phyloP scores from a whole-genome alignment of 208 protist genomes.

The Crithidia acanthocephali region DNA sequence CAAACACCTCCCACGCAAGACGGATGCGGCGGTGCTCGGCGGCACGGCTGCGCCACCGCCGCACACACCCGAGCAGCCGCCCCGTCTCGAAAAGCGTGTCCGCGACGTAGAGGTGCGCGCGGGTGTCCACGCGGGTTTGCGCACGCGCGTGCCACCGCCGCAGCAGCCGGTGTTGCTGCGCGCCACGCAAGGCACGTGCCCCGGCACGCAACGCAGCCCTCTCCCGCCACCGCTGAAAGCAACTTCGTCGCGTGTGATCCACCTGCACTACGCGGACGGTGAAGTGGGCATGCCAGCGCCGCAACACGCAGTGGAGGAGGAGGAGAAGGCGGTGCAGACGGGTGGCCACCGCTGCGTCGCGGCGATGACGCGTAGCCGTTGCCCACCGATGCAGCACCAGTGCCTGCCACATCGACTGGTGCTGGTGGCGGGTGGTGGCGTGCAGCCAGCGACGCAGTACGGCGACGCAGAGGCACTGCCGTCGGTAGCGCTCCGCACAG shows the following conservation, averaged over 20 bases:
- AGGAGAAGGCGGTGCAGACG: slow-evolving; percentile 12
- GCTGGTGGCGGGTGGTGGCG: slow-evolving; percentile 15
- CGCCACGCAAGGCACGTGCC: not conserved
- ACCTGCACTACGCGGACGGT: slow-evolving; percentile 1
- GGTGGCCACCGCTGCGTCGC: slow-evolving; percentile 4
- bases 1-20: slow-evolving; percentile 47
- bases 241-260: slow-evolving; percentile 19
- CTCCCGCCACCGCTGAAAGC: slow-evolving; percentile 37
- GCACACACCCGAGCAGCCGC: slow-evolving; percentile 62
- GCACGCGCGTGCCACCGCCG: slow-evolving; percentile 25
- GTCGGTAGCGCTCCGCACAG: slow-evolving; percentile 15
- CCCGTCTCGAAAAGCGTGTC: slow-evolving; percentile 74
- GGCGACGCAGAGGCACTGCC: slow-evolving; percentile 1
- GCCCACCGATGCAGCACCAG: slow-evolving; percentile 22
- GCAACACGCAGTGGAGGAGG: slow-evolving; percentile 18
- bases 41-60: slow-evolving; percentile 55
- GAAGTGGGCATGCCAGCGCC: slow-evolving; percentile 8
- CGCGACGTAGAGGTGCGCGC: slow-evolving; percentile 46
- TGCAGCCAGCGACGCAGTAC: slow-evolving; percentile 13
- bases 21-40: slow-evolving; percentile 35
- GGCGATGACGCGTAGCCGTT: not conserved
- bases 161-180: slow-evolving; percentile 14
- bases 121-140: slow-evolving; percentile 13
- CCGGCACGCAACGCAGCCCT: slow-evolving; percentile 10
- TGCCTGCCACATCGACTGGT: slow-evolving; percentile 5